Conservation (phyloP, 2,329 filamentous ascomycete genomes). For the Aspergillus melleus region DNA sequence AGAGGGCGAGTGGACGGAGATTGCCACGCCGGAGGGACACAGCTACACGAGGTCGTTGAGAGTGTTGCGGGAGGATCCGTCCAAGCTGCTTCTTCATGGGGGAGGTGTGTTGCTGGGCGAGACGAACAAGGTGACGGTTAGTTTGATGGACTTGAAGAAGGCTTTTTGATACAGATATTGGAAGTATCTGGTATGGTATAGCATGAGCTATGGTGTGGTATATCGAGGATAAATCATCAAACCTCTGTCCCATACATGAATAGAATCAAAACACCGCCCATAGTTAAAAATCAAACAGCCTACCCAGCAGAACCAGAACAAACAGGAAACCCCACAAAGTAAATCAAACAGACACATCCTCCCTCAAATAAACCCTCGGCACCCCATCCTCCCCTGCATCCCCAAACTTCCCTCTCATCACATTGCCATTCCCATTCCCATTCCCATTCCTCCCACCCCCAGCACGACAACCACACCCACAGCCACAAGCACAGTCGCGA, state of each 20-base stretch:
- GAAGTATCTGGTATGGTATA: no score
- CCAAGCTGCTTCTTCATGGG: conserved; percentile 17
- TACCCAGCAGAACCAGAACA: no score
- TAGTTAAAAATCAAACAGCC: no score
- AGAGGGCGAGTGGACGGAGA: conserved; percentile 48
- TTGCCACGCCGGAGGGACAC: conserved; percentile 41
- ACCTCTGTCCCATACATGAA: background rate
- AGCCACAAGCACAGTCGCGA: background rate
- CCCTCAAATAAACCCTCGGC: background rate
- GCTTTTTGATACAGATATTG: background rate
- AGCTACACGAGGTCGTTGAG: conserved; percentile 51
- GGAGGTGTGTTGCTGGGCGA: conserved; percentile 19
- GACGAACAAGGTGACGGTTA: conserved; percentile 22
- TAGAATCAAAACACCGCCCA: no score
- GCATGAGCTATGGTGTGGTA: background rate
- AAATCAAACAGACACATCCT: background rate
- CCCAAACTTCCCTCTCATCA: background rate
- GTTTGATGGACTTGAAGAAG: conserved; percentile 19
- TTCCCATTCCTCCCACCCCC: background rate
- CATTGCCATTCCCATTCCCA: background rate
- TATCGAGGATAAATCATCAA: background rate
- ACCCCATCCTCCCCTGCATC: background rate
- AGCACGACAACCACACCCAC: no score
- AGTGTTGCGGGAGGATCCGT: conserved; percentile 40
- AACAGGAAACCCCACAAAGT: no score